Evolutionary conservation across 768 basidiomycete species (phyloP).

Genomic region (Leucosporidium creatinivorum): DNA sequence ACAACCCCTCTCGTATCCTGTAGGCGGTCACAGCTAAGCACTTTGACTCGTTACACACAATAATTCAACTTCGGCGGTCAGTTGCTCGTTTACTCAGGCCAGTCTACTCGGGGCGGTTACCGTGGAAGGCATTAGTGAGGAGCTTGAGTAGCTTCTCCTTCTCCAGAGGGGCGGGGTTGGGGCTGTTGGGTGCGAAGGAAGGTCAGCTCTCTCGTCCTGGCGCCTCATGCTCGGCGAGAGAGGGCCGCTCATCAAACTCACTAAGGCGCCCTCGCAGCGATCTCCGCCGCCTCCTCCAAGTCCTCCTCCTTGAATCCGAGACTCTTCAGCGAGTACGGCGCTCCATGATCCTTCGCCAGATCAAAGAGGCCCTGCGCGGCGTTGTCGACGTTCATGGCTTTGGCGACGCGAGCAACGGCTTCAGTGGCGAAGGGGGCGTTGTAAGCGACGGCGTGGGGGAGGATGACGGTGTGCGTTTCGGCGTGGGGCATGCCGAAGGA

Average conservation of each 20-base stretch:
- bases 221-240: neutral
- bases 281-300: slow-evolving; percentile 44
- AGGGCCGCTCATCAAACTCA: neutral
- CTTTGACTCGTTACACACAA: too few species aligned
- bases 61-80: too few species aligned
- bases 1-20: too few species aligned
- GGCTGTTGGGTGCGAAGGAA: slow-evolving; percentile 18
- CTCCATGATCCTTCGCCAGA: slow-evolving; percentile 15
- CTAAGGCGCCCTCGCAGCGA: slow-evolving; percentile 44
- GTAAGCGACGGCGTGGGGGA: slow-evolving; percentile 46
- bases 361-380: slow-evolving; percentile 36
- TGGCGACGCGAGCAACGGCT: slow-evolving; percentile 42
- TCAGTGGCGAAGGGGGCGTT: slow-evolving; percentile 42
- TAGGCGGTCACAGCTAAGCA: too few species aligned
- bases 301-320: slow-evolving; percentile 47
- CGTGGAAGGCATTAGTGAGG: slow-evolving; percentile 22
- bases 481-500: slow-evolving; percentile 46
- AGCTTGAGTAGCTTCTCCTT: slow-evolving; percentile 34
- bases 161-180: slow-evolving; percentile 45
- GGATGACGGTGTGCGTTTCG: slow-evolving; percentile 48
- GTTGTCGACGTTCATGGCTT: slow-evolving; percentile 37
- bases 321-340: slow-evolving; percentile 38
- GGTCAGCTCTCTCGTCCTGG: neutral
- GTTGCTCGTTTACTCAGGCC: too few species aligned
- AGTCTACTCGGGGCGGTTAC: slow-evolving; percentile 17